Evolutionary conservation across 2,329 filamentous ascomycete species (phyloP).

Genomic region (Penicillium italicum): DNA sequence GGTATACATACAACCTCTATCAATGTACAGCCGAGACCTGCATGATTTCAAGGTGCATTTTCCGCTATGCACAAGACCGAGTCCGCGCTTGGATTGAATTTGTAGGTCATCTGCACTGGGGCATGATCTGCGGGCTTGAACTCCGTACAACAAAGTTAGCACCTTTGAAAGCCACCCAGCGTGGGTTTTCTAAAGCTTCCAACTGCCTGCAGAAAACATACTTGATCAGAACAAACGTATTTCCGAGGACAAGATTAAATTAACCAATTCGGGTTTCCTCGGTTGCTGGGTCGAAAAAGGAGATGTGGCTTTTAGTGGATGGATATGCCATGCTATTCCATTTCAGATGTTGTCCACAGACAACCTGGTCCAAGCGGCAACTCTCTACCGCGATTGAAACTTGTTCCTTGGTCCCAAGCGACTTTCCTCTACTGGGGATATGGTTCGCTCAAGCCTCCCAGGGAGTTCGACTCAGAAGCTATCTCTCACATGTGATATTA

Average conservation of each 20-base stretch:
- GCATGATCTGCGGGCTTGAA: conserved; percentile 15
- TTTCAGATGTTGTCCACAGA: not conserved
- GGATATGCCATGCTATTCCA: not conserved
- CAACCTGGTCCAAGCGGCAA: not conserved
- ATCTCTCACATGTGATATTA: conserved; percentile 3
- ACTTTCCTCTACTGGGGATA: not conserved
- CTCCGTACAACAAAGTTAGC: conserved; percentile 3
- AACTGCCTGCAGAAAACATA: conserved; percentile 1
- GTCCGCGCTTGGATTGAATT: conserved; percentile 10
- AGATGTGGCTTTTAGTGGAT: not conserved
- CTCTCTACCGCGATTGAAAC: not conserved
- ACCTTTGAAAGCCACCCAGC: not conserved
- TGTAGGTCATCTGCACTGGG: conserved; percentile 21
- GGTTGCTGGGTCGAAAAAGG: not conserved
- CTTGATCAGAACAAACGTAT: not conserved
- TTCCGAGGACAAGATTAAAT: not conserved
- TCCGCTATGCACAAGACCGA: conserved; percentile 3
- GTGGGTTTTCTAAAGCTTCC: not conserved
- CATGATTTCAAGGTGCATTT: conserved; percentile 8
- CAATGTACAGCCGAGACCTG: not conserved
- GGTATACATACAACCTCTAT: not conserved
- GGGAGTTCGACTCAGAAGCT: not conserved
- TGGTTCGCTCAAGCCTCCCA: not conserved
- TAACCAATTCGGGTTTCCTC: not conserved
- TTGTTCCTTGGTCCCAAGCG: not conserved